These are phyloP conservation scores for Carex cristatella DNA, from an alignment of 176 grass and related monocot species.

Conservation along the genomic window DNA sequence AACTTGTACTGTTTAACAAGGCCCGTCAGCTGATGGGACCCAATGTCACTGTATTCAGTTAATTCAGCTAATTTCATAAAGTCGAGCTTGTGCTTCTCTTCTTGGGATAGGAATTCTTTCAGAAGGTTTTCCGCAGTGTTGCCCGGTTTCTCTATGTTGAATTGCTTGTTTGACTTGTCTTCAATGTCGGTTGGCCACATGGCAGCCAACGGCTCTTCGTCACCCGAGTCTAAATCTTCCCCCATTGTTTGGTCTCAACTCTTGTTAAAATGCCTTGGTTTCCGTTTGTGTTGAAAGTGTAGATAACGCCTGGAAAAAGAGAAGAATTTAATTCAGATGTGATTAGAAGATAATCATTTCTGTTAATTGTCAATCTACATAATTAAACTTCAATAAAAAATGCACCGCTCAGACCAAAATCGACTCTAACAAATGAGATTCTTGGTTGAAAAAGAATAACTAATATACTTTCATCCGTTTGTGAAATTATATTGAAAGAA, in stretches of 20 bases:
- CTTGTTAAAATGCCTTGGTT: background rate
- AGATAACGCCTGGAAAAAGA: background rate
- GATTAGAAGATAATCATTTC: background rate
- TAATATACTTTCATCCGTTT: background rate
- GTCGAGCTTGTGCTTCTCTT: conserved; percentile 41
- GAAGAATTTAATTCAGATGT: background rate
- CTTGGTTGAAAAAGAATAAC: background rate
- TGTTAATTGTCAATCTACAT: background rate
- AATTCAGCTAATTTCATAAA: conserved; percentile 41
- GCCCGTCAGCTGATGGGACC: conserved; percentile 50
- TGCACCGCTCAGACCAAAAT: background rate
- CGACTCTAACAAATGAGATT: conserved; percentile 2
- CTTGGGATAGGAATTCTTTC: conserved; percentile 35
- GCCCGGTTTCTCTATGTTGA: conserved; percentile 58
- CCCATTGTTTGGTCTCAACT: conserved; percentile 43
- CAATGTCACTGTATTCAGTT: conserved; percentile 62
- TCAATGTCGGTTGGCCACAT: conserved; percentile 81
- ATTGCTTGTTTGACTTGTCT: conserved; percentile 51
- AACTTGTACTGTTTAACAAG: conserved; percentile 69
- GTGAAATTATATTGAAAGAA: background rate
- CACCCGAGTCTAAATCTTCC: conserved; percentile 41
- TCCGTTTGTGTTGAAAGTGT: background rate
- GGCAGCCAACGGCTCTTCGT: conserved; percentile 54
- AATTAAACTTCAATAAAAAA: background rate
- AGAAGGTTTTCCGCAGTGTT: conserved; percentile 36